phyloP scores from a whole-genome alignment of 2,329 filamentous ascomycete genomes.

The Arthrobotrys sphaeroides region DNA sequence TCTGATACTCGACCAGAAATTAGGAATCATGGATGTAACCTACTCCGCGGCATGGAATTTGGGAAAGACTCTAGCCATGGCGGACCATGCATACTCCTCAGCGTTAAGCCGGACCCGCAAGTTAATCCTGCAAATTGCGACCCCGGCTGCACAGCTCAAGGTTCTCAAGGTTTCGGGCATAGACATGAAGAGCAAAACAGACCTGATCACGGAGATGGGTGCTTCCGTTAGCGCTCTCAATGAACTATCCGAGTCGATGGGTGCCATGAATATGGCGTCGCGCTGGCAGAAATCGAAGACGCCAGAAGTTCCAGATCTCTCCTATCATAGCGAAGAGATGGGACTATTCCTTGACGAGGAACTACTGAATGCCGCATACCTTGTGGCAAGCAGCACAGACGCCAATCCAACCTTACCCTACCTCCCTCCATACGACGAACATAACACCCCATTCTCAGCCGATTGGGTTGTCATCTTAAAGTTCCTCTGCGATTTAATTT shows the following conservation, averaged over 20 bases:
- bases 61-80: constrained; percentile 62
- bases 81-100: constrained; percentile 59
- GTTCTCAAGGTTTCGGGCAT: constrained; percentile 10
- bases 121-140: constrained; percentile 46
- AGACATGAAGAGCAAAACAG: constrained; percentile 8
- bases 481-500: constrained; percentile 62
- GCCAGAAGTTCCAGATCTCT: background rate
- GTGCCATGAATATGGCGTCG: constrained; percentile 3
- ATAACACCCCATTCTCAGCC: constrained; percentile 58
- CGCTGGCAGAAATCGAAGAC: constrained; percentile 10
- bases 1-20: constrained; percentile 62
- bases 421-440: constrained; percentile 59
- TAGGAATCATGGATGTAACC: constrained; percentile 63
- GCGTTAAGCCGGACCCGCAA: constrained; percentile 58
- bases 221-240: background rate
- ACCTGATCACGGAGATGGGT: background rate
- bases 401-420: constrained; percentile 42
- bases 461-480: constrained; percentile 62
- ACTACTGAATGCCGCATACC: background rate
- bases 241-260: background rate
- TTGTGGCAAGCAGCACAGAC: constrained; percentile 18
- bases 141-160: constrained; percentile 47
- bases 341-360: constrained; percentile 4
- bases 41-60: constrained; percentile 64
- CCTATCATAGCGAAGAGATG: constrained; percentile 3